Evolutionary conservation across 768 basidiomycete genomes (phyloP).

Genomic region (Hypholoma fasciculare): DNA sequence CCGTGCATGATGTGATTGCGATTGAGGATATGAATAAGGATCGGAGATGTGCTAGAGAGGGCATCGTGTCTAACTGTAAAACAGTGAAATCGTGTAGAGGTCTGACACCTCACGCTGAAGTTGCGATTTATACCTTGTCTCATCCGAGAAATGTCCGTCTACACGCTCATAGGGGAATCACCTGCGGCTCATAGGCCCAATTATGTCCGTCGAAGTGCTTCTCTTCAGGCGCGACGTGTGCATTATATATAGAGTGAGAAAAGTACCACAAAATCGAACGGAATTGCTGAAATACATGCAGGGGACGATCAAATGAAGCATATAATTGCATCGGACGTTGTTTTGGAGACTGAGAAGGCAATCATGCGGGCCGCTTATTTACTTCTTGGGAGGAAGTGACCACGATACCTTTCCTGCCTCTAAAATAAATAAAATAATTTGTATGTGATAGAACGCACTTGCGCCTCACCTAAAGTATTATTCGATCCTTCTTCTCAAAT

Average conservation of each 20-base stretch:
- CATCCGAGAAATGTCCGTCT: neutral
- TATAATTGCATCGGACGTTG: neutral
- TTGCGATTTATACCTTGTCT: neutral
- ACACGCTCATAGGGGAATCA: neutral
- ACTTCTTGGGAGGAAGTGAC: too few relatives aligned
- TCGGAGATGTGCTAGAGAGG: neutral
- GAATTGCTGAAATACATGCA: neutral
- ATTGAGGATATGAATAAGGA: slow-evolving; percentile 6
- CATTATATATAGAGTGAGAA: slow-evolving; percentile 8
- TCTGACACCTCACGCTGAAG: neutral
- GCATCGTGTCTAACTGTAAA: neutral
- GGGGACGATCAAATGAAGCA: neutral
- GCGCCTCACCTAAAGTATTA: too few relatives aligned
- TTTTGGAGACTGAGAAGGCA: neutral
- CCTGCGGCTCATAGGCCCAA: neutral
- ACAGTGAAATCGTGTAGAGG: neutral
- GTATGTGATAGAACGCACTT: too few relatives aligned
- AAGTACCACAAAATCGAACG: slow-evolving; percentile 2
- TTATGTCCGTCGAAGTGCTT: slow-evolving; percentile 12
- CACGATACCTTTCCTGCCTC: too few relatives aligned
- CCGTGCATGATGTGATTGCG: slow-evolving; percentile 13
- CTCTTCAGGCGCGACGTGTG: slow-evolving; percentile 1
- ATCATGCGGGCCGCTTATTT: neutral
- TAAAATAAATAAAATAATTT: too few relatives aligned
- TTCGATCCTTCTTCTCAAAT: too few relatives aligned